These are phyloP conservation scores for Globisporangium sylvaticum DNA, from an alignment of 352 stramenopile species.

Conservation along the genomic window DNA sequence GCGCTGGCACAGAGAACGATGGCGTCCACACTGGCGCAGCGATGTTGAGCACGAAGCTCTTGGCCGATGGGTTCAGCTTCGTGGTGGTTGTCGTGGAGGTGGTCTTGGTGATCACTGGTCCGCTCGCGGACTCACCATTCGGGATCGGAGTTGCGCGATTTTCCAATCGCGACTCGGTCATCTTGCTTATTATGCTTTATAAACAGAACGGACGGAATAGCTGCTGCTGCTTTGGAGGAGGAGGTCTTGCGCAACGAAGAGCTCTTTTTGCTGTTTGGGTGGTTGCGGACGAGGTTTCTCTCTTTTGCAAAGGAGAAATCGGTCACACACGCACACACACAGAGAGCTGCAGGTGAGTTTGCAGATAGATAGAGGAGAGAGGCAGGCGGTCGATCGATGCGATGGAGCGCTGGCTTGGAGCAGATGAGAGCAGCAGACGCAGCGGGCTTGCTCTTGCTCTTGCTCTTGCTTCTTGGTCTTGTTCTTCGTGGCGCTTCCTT, in stretches of 20 bases:
- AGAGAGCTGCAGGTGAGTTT: background rate
- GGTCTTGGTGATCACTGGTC: conserved; percentile 11
- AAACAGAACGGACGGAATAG: conserved; percentile 15
- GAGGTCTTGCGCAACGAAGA: background rate
- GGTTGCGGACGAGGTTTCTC: background rate
- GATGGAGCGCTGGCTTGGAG: background rate
- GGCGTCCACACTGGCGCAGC: conserved; percentile 50
- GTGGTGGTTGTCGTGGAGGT: conserved; percentile 12
- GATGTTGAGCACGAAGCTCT: conserved; percentile 68
- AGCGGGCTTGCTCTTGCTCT: background rate
- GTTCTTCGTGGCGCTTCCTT: background rate
- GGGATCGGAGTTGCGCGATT: conserved; percentile 15
- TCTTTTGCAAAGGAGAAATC: background rate
- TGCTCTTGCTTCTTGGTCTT: background rate
- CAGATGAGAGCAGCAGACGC: background rate
- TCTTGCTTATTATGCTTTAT: conserved; percentile 4
- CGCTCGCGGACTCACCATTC: conserved; percentile 10
- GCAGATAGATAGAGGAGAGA: background rate
- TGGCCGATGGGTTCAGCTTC: conserved; percentile 58
- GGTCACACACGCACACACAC: background rate
- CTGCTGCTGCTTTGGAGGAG: conserved; percentile 1
- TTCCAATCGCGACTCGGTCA: conserved; percentile 21
- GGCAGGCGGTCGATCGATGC: background rate
- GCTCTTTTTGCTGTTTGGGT: background rate
- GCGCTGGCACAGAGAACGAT: background rate